Conservation (phyloP, 2,329 filamentous ascomycete species). For the Amauroascus niger region DNA sequence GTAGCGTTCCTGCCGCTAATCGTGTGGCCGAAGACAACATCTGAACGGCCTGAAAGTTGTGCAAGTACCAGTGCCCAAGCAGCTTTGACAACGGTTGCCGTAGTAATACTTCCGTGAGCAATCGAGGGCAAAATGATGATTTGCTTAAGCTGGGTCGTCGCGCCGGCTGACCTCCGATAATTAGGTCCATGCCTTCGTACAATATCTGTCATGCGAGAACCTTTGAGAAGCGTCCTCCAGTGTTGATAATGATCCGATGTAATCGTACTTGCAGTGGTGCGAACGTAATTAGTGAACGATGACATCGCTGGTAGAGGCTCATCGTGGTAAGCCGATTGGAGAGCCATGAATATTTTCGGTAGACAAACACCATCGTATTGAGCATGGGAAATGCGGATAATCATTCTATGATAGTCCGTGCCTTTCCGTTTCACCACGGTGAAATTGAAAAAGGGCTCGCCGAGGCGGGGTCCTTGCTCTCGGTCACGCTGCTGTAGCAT, state of each 20-base stretch:
- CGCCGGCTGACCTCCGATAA: slow-evolving; percentile 30
- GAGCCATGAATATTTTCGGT: slow-evolving; percentile 51
- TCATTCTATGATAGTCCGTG: slow-evolving; percentile 37
- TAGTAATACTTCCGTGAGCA: slow-evolving; percentile 49
- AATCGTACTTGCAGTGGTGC: slow-evolving; percentile 31
- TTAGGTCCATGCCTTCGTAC: slow-evolving; percentile 28
- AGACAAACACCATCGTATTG: slow-evolving; percentile 62
- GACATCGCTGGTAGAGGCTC: slow-evolving; percentile 30
- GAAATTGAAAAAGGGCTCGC: slow-evolving; percentile 53
- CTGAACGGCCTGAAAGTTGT: slow-evolving; percentile 42
- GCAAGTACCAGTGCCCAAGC: slow-evolving; percentile 57
- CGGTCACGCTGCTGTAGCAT: slow-evolving; percentile 49
- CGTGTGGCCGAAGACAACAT: slow-evolving; percentile 58
- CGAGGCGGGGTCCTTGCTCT: slow-evolving; percentile 47
- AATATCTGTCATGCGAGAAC: slow-evolving; percentile 43
- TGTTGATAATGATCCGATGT: slow-evolving; percentile 46
- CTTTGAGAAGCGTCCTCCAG: slow-evolving; percentile 51
- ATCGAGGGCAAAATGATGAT: slow-evolving; percentile 33
- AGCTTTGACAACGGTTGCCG: slow-evolving; percentile 56
- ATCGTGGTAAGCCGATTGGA: slow-evolving; percentile 46
- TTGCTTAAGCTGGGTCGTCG: slow-evolving; percentile 30
- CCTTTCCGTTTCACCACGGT: slow-evolving; percentile 38
- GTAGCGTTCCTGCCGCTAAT: slow-evolving; percentile 55
- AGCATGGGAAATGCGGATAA: slow-evolving; percentile 52
- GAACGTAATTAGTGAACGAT: slow-evolving; percentile 42